Conservation (phyloP, 2,329 filamentous ascomycete genomes). For the Salinomyces thailandicus region DNA sequence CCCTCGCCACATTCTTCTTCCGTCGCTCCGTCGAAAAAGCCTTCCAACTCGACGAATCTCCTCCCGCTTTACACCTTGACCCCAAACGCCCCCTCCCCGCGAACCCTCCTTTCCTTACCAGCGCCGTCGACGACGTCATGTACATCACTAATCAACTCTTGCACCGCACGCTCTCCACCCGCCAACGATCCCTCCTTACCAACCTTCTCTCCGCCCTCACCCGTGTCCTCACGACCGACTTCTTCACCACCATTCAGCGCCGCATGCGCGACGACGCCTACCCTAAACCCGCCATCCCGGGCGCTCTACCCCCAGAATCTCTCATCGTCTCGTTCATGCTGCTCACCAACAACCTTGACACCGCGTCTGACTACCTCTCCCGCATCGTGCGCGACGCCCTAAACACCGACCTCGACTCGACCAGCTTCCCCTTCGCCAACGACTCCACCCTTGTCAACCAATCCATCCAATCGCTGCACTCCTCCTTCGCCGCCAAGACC, state of each 20-base stretch:
- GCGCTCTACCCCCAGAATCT: conserved; percentile 75
- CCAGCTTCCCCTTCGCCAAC: conserved; percentile 62
- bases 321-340: conserved; percentile 83
- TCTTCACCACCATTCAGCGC: conserved; percentile 91
- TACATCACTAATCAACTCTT: conserved; percentile 94
- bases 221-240: conserved; percentile 75
- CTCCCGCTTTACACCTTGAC: conserved; percentile 66
- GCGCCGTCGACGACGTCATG: conserved; percentile 97
- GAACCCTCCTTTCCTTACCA: conserved; percentile 83
- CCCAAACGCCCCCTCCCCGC: conserved; percentile 59
- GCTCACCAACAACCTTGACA: conserved; percentile 89
- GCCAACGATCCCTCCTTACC: conserved; percentile 65
- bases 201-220: conserved; percentile 69
- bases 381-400: conserved; percentile 54
- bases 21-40: conserved; percentile 92
- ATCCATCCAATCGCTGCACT: conserved; percentile 57
- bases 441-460: conserved; percentile 61
- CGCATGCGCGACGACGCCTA: conserved; percentile 97
- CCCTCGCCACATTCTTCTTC: conserved; percentile 94
- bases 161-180: conserved; percentile 75
- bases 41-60: conserved; percentile 89
- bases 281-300: conserved; percentile 66
- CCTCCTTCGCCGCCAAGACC: conserved; percentile 65
- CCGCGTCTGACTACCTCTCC: conserved; percentile 79
- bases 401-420: conserved; percentile 35